Percentiles rank a stretch among this genome's conserved stretches.
These are phyloP conservation scores for Chaetomium strumarium DNA, from an alignment of 2,329 filamentous ascomycete species.

Conservation along the genomic window DNA sequence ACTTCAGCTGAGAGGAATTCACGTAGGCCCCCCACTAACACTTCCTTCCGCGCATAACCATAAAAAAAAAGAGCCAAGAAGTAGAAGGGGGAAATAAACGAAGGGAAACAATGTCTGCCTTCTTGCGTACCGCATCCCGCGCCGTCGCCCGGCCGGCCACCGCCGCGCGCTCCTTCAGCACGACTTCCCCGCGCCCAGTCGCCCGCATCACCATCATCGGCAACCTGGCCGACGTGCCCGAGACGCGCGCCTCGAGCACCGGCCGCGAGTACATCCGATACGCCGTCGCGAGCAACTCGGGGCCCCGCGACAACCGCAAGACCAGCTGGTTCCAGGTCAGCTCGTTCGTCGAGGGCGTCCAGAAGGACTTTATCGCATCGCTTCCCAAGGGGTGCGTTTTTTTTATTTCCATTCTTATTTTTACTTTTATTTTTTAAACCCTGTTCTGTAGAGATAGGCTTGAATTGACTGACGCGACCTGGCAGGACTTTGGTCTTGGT, in stretches of 20 bases:
- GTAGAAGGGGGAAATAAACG: not conserved
- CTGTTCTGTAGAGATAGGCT: not conserved
- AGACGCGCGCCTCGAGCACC: slow-evolving; percentile 62
- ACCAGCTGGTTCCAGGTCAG: slow-evolving; percentile 83
- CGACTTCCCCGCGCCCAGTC: slow-evolving; percentile 56
- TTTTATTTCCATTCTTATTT: too few relatives aligned
- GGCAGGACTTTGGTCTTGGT: slow-evolving; percentile 72
- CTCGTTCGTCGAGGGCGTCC: slow-evolving; percentile 62
- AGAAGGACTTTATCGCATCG: slow-evolving; percentile 64
- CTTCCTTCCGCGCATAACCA: too few relatives aligned
- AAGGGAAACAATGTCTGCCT: slow-evolving; percentile 37
- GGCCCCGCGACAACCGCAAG: slow-evolving; percentile 62
- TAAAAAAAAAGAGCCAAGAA: not conserved
- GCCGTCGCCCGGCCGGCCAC: slow-evolving; percentile 30
- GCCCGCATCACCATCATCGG: slow-evolving; percentile 84
- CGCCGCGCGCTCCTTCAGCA: slow-evolving; percentile 67
- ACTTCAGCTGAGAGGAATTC: too few relatives aligned
- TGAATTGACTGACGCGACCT: not conserved
- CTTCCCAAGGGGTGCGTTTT: slow-evolving; percentile 79
- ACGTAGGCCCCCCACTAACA: too few relatives aligned
- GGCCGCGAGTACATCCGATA: slow-evolving; percentile 75
- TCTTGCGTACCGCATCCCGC: slow-evolving; percentile 46
- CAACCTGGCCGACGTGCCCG: slow-evolving; percentile 73
- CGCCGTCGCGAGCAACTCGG: slow-evolving; percentile 63
- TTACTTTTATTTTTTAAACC: not conserved